Percentiles rank a stretch among this genome's conserved stretches.
These are phyloP conservation scores for Claviceps sp. DNA, from an alignment of 2,329 filamentous ascomycete genomes.

Conservation along the genomic window DNA sequence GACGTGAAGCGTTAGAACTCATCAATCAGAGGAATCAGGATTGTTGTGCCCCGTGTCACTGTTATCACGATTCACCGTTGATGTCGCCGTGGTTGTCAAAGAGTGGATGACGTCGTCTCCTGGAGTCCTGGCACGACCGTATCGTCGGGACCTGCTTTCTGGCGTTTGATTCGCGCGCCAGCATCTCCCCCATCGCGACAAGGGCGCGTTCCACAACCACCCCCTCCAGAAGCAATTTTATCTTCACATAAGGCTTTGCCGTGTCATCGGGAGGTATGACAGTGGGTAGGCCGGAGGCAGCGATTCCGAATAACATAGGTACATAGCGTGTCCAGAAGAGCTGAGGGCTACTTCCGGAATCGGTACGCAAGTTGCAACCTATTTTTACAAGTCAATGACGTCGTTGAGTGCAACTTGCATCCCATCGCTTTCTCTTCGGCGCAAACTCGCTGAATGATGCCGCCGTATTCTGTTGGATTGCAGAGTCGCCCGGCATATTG, in stretches of 20 bases:
- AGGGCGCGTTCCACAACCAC: not conserved
- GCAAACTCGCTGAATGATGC: too few species aligned
- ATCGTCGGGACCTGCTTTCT: not conserved
- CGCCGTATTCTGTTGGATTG: too few species aligned
- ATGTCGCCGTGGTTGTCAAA: not conserved
- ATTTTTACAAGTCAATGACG: constrained; percentile 2
- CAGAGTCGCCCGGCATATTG: too few species aligned
- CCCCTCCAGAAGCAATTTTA: not conserved
- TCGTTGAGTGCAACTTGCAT: not conserved
- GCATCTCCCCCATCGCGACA: not conserved
- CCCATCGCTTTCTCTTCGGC: not conserved
- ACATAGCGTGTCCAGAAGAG: too few species aligned
- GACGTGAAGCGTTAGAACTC: too few species aligned
- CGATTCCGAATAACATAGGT: too few species aligned
- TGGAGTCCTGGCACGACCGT: not conserved
- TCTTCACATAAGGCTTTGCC: too few species aligned
- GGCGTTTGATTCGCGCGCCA: not conserved
- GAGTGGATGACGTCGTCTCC: not conserved
- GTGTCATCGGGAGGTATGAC: too few species aligned
- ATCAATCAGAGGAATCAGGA: too few species aligned
- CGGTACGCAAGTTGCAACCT: not conserved
- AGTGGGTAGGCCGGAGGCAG: too few species aligned
- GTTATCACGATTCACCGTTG: too few species aligned
- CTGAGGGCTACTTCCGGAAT: not conserved
- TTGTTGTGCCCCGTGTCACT: too few species aligned